Evolutionary conservation across 2,329 filamentous ascomycete genomes (phyloP), one percentile per base, ranked within the genome.

Genomic region (Botrytis aclada): DNA sequence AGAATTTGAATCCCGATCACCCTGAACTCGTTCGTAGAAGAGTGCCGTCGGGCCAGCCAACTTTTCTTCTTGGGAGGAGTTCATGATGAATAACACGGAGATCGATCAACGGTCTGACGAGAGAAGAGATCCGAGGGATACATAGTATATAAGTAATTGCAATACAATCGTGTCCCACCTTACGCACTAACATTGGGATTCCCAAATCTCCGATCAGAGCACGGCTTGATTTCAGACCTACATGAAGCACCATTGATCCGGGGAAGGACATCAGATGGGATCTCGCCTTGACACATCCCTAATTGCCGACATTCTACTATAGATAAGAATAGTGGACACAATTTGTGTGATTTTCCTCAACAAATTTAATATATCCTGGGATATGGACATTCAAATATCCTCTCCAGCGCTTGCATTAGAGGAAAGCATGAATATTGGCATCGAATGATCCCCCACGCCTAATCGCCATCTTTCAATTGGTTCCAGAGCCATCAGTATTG

Each of bases 241-340:
- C 16, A 69, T 41, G 34, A 41, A 69, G 47, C 34, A 41, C 65
- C 34, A 56, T 69, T 69, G 37, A 69, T 69, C 16, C 34, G 25
- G 34, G n/a, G 47, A 58, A 56, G 65, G 5, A n/a, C 12, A 41
- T 41, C 34, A 58, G 9, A 69, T 56, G 51, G 51, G 7, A 29
- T 18, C 9, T n/a, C 16, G 12, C 32, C 7, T 2, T 3, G 9
- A 8, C 16, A 56, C 39, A 14, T 29, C 10, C 45, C 3, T 18
- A 7, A 29, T 20, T 56, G 16, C 16, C 9, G 8, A 1, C 5
- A 39, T n/a, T 54, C 1, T 16, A 22, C 39, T 29, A 5, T 41
- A 22, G 18, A 41, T 39, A 4, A 56, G 18, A 29, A 39, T 41
- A 56, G 16, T 56, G 37, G 25, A 29, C 3, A 9, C 32, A 2